Evolutionary conservation across 129 eudicot genomes (phyloP), one percentile per base, ranked within the genome.

Genomic region (Arctium lappa): DNA sequence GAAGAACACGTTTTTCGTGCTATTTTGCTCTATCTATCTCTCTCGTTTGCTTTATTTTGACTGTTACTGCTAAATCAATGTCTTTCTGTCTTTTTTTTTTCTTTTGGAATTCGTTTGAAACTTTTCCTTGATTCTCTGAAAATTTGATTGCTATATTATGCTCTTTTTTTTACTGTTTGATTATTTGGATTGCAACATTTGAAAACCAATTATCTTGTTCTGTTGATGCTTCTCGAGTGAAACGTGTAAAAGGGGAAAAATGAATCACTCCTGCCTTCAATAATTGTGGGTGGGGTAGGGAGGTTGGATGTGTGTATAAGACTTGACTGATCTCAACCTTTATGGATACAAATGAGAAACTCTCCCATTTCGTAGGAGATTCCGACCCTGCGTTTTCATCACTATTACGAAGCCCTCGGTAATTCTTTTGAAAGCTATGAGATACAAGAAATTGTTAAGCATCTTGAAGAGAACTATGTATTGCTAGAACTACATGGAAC

Each of bases 191-290:
- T 9, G 56, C 6, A 34, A 48, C 83, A 48, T 80, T 34, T 71
- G 37, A 2, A 71, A 80, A 80, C 38, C 38, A 8, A 69, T 32
- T 69, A 16, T 79, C 62, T 73, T 73, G 22, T 70, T 71, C 53
- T 27, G 70, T 70, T 33, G 76, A 72, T 79, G 83, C 11, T 79
- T 79, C 76, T 79, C 48, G 69, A 69, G 78, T 53, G 72, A 82
- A 82, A 76, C 77, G 71, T 76, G 86, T 82, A 76, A 82, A 82
- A 76, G 72, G 72, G 22, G n/a, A 8, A 75, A 82, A 75, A 12
- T 18, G 38, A 31, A 75, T 69, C 18, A 75, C 34, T 30, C n/a
- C 40, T 66, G 42, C 1, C 1, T 38, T 40, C 73, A 69, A 82
- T 82, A 11, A 68, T 66, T 82, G 76, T 48, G 30, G 71, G 53